Evolutionary conservation across 2,329 filamentous ascomycete species (phyloP), one percentile per base, ranked within the genome.

Genomic region (Aspergillus pseudotamarii): DNA sequence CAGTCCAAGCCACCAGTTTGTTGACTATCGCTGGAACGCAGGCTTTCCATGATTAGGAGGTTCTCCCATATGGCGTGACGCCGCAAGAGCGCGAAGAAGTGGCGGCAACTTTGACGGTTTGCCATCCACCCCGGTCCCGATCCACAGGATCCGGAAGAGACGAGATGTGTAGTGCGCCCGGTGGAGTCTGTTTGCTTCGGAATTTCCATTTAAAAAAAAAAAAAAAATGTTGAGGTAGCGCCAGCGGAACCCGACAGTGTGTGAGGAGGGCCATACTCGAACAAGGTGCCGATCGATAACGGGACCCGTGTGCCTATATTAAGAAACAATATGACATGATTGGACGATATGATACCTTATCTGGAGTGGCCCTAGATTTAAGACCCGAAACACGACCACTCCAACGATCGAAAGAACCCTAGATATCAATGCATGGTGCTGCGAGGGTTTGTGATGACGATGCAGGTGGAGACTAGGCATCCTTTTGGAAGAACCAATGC

Each of bases 251-350:
- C 43, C n/a, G 43, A 11, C 4, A 21, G 11, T 46, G 41, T 19
- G 43, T 23, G 21, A 46, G 12, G 43, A 46, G 23, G 23, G 45
- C 38, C 38, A 41, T 41, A 41, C 38, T n/a, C 38, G 19, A 19
- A 16, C 21, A 12, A 12, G 23, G n/a, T 14, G 19, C 45, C 45
- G 45, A 48, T 48, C 21, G 45, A 48, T 26, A 10, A 23, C 23
- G 45, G 45, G 45, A 48, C 23, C 23, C 21, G 48, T 36, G 26
- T 23, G 58, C 38, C 58, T 60, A 60, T 56, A 56, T 41, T 60
- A 60, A 53, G 58, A 60, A 60, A 60, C 58, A 45, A 26, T 32
- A 30, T 57, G 55, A 56, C 58, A 60, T 51, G 58, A 26, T 50
- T 26, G 21, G 36, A 34, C 54, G 58, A 60, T 60, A 19, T 28